These are phyloP conservation scores for Aphanocladium album DNA, from an alignment of 2,329 filamentous ascomycete genomes.

Conservation along the genomic window DNA sequence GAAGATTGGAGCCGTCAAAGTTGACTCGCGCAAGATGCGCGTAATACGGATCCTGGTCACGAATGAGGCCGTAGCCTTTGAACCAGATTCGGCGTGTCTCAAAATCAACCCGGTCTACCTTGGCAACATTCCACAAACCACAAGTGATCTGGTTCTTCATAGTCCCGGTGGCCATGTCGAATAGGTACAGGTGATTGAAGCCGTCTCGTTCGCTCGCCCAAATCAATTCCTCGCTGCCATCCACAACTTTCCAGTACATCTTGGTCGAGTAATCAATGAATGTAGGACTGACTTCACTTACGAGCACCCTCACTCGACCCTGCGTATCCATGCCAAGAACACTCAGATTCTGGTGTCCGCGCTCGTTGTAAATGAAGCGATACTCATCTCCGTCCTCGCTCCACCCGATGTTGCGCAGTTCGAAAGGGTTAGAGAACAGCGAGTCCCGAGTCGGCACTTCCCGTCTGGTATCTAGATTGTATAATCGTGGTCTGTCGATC, in stretches of 20 bases:
- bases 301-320: slow-evolving; percentile 18
- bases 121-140: slow-evolving; percentile 22
- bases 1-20: slow-evolving; percentile 23
- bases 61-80: slow-evolving; percentile 19
- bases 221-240: slow-evolving; percentile 18
- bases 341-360: slow-evolving; percentile 22
- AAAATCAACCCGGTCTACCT: slow-evolving; percentile 19
- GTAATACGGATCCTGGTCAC: slow-evolving; percentile 23
- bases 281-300: slow-evolving; percentile 22
- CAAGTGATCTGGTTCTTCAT: slow-evolving; percentile 20
- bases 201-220: slow-evolving; percentile 27
- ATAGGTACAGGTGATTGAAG: slow-evolving; percentile 25
- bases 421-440: slow-evolving; percentile 22
- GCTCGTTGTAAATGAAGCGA: slow-evolving; percentile 24
- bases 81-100: slow-evolving; percentile 19
- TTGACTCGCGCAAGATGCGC: slow-evolving; percentile 20
- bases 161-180: slow-evolving; percentile 13
- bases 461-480: background rate
- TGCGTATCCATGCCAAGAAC: slow-evolving; percentile 16
- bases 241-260: background rate
- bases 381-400: slow-evolving; percentile 19
- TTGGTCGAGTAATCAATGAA: slow-evolving; percentile 20
- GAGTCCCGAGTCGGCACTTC: slow-evolving; percentile 16
- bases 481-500: slow-evolving; percentile 15
- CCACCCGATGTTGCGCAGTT: slow-evolving; percentile 20